These are phyloP conservation scores for Phytophthora nicotianae DNA, from an alignment of 352 stramenopile genomes.

Conservation along the genomic window DNA sequence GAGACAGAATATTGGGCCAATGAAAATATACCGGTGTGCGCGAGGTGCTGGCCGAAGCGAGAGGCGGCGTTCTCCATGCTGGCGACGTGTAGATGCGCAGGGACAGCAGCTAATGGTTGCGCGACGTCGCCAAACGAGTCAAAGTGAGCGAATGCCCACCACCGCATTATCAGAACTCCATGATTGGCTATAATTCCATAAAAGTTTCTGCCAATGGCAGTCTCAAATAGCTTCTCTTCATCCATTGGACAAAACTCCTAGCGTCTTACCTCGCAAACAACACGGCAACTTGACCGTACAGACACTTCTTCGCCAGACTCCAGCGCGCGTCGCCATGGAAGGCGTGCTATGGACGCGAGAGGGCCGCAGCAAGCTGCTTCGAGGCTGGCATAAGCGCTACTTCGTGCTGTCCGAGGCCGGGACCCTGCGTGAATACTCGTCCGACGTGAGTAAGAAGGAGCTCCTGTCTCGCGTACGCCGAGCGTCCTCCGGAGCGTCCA, in stretches of 20 bases:
- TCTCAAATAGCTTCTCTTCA: not conserved
- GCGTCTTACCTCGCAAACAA: not conserved
- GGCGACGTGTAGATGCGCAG: not conserved
- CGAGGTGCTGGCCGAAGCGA: slow-evolving; percentile 85
- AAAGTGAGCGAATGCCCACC: slow-evolving; percentile 22
- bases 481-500: slow-evolving; percentile 18
- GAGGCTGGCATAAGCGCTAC: slow-evolving; percentile 75
- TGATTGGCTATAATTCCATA: slow-evolving; percentile 23
- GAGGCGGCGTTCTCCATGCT: slow-evolving; percentile 78
- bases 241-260: slow-evolving; percentile 21
- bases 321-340: slow-evolving; percentile 42
- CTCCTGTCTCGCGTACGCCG: slow-evolving; percentile 12
- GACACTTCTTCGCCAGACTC: not conserved
- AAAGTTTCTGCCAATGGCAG: slow-evolving; percentile 10
- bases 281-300: slow-evolving; percentile 6
- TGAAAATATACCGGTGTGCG: slow-evolving; percentile 64
- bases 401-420: slow-evolving; percentile 58
- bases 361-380: slow-evolving; percentile 58
- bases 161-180: slow-evolving; percentile 10
- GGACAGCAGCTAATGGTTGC: not conserved
- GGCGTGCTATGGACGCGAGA: slow-evolving; percentile 61
- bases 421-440: slow-evolving; percentile 55
- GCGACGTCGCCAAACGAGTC: not conserved
- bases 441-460: slow-evolving; percentile 28
- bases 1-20: slow-evolving; percentile 2